Evolutionary conservation across 1,284 basidiomycete genomes (phyloP).

Genomic region (Pseudomicrostroma phylloplanum): DNA sequence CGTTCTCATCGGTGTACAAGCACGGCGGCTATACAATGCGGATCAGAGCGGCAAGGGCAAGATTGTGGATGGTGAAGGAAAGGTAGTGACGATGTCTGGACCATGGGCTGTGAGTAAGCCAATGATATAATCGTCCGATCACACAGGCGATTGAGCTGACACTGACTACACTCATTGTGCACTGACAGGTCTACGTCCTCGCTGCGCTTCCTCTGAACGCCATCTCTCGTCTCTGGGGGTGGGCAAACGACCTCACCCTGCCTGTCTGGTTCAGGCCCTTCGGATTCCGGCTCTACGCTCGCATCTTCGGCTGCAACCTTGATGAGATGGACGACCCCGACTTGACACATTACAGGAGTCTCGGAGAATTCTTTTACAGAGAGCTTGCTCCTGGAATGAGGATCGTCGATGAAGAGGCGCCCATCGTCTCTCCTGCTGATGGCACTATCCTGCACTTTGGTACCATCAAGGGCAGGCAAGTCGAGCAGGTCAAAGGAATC

Average conservation of each 20-base stretch:
- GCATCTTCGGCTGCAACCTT: constrained; percentile 85
- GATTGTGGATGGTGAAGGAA: constrained; percentile 60
- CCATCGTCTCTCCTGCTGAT: constrained; percentile 86
- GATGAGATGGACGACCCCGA: constrained; percentile 79
- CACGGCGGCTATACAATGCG: constrained; percentile 59
- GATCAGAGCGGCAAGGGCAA: constrained; percentile 41
- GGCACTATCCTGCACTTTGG: constrained; percentile 90
- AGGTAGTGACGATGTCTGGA: constrained; percentile 66
- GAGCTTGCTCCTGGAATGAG: constrained; percentile 74
- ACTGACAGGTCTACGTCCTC: constrained; percentile 76
- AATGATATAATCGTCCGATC: background rate
- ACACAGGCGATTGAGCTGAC: background rate
- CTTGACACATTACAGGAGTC: constrained; percentile 68
- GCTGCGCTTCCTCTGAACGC: constrained; percentile 89
- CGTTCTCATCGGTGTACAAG: constrained; percentile 57
- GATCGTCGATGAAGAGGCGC: constrained; percentile 65
- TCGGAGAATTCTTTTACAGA: constrained; percentile 93
- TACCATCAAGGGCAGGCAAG: constrained; percentile 68
- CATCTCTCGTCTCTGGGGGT: constrained; percentile 91
- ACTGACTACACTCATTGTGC: background rate
- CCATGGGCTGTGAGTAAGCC: constrained; percentile 78
- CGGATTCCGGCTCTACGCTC: constrained; percentile 78
- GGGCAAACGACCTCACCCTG: constrained; percentile 72
- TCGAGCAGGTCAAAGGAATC: constrained; percentile 94
- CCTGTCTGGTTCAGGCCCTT: constrained; percentile 89